Conservation (phyloP, 2,329 filamentous ascomycete genomes). For the Ophiostoma sp. region DNA sequence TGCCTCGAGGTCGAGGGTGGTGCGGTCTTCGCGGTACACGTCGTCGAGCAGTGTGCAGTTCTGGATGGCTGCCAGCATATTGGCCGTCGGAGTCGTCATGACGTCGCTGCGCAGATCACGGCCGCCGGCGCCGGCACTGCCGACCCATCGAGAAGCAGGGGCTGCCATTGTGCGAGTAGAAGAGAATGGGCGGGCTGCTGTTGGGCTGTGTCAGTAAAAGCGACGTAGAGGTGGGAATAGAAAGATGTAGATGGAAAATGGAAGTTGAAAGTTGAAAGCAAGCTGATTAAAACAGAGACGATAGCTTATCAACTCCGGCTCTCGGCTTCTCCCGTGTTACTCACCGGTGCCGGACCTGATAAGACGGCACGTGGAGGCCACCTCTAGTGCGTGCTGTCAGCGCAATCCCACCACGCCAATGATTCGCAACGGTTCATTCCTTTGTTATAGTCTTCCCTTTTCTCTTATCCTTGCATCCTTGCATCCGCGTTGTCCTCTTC, state of each 20-base stretch:
- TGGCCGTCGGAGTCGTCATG: constrained; percentile 66
- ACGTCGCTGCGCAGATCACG: constrained; percentile 40
- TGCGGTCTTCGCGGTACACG: constrained; percentile 73
- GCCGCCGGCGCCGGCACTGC: constrained; percentile 34
- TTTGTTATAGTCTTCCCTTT: not conserved
- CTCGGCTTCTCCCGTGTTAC: not conserved
- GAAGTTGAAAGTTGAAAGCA: not conserved
- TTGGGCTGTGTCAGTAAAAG: not conserved
- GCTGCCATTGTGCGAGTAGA: constrained; percentile 1
- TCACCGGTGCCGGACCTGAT: constrained; percentile 11
- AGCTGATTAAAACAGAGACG: not conserved
- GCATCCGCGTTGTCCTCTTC: not conserved
- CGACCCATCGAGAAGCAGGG: constrained; percentile 29
- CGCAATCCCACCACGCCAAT: not conserved
- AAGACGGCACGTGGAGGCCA: constrained; percentile 1
- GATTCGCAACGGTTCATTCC: not conserved
- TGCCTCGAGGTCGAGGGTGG: constrained; percentile 68
- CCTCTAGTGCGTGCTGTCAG: not conserved
- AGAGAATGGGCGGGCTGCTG: not conserved
- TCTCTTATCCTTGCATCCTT: not conserved
- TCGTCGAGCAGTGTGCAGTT: constrained; percentile 75
- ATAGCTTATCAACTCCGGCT: not conserved
- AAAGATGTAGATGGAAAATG: not conserved
- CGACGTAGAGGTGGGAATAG: not conserved
- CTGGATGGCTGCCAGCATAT: constrained; percentile 77